Evolutionary conservation across 306 rosid species (phyloP).

Genomic region (Vigna mungo): DNA sequence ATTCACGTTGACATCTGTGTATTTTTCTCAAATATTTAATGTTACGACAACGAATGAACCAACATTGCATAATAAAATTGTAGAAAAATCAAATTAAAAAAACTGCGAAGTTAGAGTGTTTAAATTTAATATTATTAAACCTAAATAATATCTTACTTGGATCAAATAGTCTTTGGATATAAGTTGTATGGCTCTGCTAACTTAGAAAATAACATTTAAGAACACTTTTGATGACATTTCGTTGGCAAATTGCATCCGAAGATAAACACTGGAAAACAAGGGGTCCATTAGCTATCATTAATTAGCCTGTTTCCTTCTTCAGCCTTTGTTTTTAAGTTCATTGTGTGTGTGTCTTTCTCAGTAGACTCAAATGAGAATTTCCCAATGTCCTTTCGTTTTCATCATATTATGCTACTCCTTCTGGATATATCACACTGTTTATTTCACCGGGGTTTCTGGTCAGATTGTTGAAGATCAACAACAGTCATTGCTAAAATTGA

Average conservation of each 20-base stretch:
- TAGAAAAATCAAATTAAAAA: too few species aligned
- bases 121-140: too few species aligned
- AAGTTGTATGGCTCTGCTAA: neutral
- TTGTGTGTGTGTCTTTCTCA: neutral
- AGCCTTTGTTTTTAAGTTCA: neutral
- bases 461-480: slow-evolving; percentile 11
- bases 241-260: neutral
- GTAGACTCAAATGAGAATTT: slow-evolving; percentile 35
- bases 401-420: slow-evolving; percentile 35
- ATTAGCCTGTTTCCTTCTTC: slow-evolving; percentile 4
- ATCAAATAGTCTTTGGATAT: neutral
- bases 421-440: neutral
- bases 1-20: too few species aligned
- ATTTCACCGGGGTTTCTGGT: neutral
- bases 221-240: neutral
- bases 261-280: neutral
- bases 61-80: too few species aligned
- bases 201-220: neutral
- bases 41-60: too few species aligned
- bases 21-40: too few species aligned
- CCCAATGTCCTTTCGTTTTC: slow-evolving; percentile 22
- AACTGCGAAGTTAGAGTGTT: too few species aligned
- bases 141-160: too few species aligned
- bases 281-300: slow-evolving; percentile 1
- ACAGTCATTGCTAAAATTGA: slow-evolving; percentile 28